Conservation (phyloP, 768 basidiomycete genomes). For the Albatrellus ellisii region DNA sequence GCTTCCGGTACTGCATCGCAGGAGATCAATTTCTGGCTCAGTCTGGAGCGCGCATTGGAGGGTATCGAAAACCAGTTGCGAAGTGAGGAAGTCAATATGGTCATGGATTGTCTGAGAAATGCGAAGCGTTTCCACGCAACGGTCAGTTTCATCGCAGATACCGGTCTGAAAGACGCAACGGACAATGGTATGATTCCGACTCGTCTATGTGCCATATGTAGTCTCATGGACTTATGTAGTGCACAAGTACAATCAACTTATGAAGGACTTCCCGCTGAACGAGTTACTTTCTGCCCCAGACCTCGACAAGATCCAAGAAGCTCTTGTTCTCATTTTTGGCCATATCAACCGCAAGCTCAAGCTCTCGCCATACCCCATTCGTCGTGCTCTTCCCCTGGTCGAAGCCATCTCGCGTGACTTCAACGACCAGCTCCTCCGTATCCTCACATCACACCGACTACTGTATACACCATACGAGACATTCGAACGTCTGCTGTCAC, state of each 20-base stretch:
- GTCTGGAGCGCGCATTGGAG: slow-evolving; percentile 86
- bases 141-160: slow-evolving; percentile 96
- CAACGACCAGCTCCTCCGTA: slow-evolving; percentile 86
- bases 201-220: background rate
- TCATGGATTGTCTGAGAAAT: slow-evolving; percentile 87
- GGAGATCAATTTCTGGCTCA: slow-evolving; percentile 98
- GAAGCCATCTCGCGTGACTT: slow-evolving; percentile 98
- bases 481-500: slow-evolving; percentile 75
- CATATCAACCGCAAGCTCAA: slow-evolving; percentile 95
- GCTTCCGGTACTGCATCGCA: slow-evolving; percentile 92
- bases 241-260: slow-evolving; percentile 95
- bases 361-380: slow-evolving; percentile 93
- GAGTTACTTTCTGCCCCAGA: slow-evolving; percentile 95
- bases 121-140: slow-evolving; percentile 97
- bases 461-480: slow-evolving; percentile 91
- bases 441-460: slow-evolving; percentile 82
- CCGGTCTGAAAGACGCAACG: slow-evolving; percentile 88
- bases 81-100: slow-evolving; percentile 86
- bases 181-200: slow-evolving; percentile 50
- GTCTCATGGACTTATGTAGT: slow-evolving; percentile 30
- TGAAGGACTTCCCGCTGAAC: slow-evolving; percentile 98
- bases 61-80: slow-evolving; percentile 85
- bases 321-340: slow-evolving; percentile 73
- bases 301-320: slow-evolving; percentile 88
- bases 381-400: slow-evolving; percentile 89